Evolutionary conservation across 352 stramenopile genomes (phyloP).

Genomic region (Globisporangium barbulae): DNA sequence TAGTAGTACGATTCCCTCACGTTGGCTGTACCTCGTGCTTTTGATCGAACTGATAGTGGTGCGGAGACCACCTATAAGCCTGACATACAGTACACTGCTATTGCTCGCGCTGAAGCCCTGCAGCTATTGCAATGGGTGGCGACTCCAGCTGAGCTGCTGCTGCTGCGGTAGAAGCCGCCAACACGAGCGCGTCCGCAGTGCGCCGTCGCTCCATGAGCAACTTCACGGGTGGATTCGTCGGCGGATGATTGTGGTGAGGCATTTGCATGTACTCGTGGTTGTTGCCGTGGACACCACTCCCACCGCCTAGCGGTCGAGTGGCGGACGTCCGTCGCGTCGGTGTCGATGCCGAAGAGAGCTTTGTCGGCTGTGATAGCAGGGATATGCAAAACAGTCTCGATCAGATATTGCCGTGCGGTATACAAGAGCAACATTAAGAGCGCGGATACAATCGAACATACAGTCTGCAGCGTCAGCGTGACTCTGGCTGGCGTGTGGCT

Average conservation of each 20-base stretch:
- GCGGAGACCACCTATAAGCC: neutral
- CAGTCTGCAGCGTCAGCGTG: conserved; percentile 16
- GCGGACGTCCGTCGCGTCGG: neutral
- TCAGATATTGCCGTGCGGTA: neutral
- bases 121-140: neutral
- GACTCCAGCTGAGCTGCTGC: neutral
- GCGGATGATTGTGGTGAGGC: neutral
- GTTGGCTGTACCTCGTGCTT: too few species aligned
- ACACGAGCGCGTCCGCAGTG: conserved; percentile 18
- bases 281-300: neutral
- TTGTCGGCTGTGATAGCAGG: conserved; percentile 1
- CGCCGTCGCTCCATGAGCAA: conserved; percentile 52
- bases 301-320: neutral
- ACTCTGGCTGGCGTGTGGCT: conserved; percentile 8
- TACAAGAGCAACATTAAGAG: too few species aligned
- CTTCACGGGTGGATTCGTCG: conserved; percentile 63
- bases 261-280: conserved; percentile 9
- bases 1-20: too few species aligned
- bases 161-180: neutral
- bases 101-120: neutral
- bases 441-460: conserved; percentile 4
- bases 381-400: neutral
- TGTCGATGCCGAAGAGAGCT: neutral
- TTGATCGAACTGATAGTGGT: too few species aligned
- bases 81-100: neutral